These are phyloP conservation scores for Pichia gijzeniarum DNA, from an alignment of 805 yeast species.

Conservation along the genomic window DNA sequence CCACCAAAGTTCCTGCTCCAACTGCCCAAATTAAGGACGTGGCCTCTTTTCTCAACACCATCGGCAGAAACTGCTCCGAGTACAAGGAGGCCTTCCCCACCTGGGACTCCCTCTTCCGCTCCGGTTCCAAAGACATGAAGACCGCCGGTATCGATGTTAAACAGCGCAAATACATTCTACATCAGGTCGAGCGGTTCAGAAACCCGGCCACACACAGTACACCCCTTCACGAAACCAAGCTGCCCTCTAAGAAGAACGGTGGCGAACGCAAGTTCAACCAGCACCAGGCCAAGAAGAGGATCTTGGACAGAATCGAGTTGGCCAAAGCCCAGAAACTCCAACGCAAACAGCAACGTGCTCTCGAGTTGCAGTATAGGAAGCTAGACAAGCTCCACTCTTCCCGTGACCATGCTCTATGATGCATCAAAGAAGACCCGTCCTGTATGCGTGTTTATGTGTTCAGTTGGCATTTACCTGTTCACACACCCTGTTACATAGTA, in stretches of 20 bases:
- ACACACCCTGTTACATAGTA: no score
- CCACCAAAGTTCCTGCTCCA: slow-evolving; percentile 39
- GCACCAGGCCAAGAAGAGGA: slow-evolving; percentile 52
- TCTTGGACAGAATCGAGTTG: slow-evolving; percentile 42
- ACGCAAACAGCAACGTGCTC: slow-evolving; percentile 18
- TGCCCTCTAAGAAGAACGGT: slow-evolving; percentile 70
- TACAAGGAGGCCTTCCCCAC: slow-evolving; percentile 63
- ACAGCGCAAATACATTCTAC: slow-evolving; percentile 64
- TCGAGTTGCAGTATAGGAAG: slow-evolving; percentile 13
- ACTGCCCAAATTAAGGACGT: slow-evolving; percentile 59
- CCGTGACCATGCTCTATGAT: slow-evolving; percentile 5
- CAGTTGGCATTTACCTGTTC: no score
- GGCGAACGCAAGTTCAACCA: slow-evolving; percentile 80
- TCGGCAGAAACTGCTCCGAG: slow-evolving; percentile 72
- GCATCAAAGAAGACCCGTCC: no score
- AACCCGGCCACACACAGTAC: slow-evolving; percentile 39
- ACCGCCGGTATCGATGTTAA: slow-evolving; percentile 69
- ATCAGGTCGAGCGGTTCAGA: slow-evolving; percentile 64
- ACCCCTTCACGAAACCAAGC: slow-evolving; percentile 43
- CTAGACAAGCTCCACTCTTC: slow-evolving; percentile 24
- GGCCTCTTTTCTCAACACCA: slow-evolving; percentile 60
- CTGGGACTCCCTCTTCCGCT: slow-evolving; percentile 61
- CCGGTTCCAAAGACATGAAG: slow-evolving; percentile 53
- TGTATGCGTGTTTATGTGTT: no score
- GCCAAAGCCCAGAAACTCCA: slow-evolving; percentile 28